Evolutionary conservation across 805 yeast species (phyloP).

Genomic region (Clavispora asparagi): DNA sequence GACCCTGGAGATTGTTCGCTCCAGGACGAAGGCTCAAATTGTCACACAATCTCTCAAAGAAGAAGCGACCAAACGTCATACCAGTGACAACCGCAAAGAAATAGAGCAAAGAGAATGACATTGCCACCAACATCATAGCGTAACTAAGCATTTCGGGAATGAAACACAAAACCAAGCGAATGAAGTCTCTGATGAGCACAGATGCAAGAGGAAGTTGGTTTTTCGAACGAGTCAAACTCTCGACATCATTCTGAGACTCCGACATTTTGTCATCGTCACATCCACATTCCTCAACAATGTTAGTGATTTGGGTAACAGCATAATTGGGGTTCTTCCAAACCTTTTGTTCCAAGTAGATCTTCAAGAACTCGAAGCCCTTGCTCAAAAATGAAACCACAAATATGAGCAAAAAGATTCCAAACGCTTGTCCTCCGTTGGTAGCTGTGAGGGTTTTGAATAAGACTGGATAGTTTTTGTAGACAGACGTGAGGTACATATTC

Average conservation of each 20-base stretch:
- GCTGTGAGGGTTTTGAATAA: constrained; percentile 55
- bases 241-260: neutral
- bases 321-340: constrained; percentile 49
- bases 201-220: constrained; percentile 4
- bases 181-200: constrained; percentile 42
- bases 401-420: constrained; percentile 64
- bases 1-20: constrained; percentile 12
- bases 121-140: constrained; percentile 73
- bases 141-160: constrained; percentile 63
- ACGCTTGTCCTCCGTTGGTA: constrained; percentile 52
- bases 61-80: constrained; percentile 62
- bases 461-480: constrained; percentile 54
- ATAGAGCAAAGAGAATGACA: constrained; percentile 63
- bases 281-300: constrained; percentile 15
- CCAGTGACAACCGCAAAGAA: constrained; percentile 74
- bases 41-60: constrained; percentile 55
- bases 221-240: constrained; percentile 4
- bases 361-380: constrained; percentile 54
- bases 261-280: constrained; percentile 11
- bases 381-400: constrained; percentile 55
- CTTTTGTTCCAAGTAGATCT: constrained; percentile 61
- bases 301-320: constrained; percentile 10
- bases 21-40: constrained; percentile 31
- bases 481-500: constrained; percentile 54
- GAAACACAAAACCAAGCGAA: constrained; percentile 53